Conservation (phyloP, 2,329 filamentous ascomycete species). For the Paraconiothyrium brasiliense region DNA sequence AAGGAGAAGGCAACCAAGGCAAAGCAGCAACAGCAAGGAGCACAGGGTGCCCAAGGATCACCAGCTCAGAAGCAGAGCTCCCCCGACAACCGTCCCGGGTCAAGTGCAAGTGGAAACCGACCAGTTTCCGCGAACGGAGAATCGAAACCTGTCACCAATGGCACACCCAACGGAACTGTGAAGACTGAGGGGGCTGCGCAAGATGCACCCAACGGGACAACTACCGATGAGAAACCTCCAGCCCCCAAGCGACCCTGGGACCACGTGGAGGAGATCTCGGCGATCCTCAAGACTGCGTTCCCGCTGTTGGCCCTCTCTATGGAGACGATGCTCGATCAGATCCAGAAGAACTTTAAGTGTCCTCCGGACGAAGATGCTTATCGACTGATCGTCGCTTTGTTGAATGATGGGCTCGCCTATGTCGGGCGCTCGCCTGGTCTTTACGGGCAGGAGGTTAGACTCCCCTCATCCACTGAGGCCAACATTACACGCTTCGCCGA, state of each 20-base stretch:
- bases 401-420: conserved; percentile 94
- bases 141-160: conserved; percentile 64
- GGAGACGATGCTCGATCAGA: conserved; percentile 99
- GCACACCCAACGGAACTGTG: conserved; percentile 48
- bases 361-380: conserved; percentile 98
- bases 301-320: conserved; percentile 94
- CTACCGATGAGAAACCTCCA: conserved; percentile 29
- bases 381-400: conserved; percentile 91
- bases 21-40: conserved; percentile 61
- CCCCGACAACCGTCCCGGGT: conserved; percentile 44
- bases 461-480: conserved; percentile 88
- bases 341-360: conserved; percentile 99
- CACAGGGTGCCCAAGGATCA: conserved; percentile 56
- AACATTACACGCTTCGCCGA: conserved; percentile 98
- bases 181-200: conserved; percentile 51
- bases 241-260: conserved; percentile 86
- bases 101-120: conserved; percentile 44
- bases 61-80: conserved; percentile 50
- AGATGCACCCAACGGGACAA: conserved; percentile 39
- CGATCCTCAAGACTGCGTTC: conserved; percentile 95
- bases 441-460: conserved; percentile 89
- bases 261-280: conserved; percentile 93
- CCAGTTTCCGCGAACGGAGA: conserved; percentile 46
- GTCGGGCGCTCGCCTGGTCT: conserved; percentile 86
- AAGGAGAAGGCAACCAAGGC: conserved; percentile 63